These are phyloP conservation scores for Xylaria cubensis DNA, from an alignment of 495 filamentous ascomycete species.

Conservation along the genomic window DNA sequence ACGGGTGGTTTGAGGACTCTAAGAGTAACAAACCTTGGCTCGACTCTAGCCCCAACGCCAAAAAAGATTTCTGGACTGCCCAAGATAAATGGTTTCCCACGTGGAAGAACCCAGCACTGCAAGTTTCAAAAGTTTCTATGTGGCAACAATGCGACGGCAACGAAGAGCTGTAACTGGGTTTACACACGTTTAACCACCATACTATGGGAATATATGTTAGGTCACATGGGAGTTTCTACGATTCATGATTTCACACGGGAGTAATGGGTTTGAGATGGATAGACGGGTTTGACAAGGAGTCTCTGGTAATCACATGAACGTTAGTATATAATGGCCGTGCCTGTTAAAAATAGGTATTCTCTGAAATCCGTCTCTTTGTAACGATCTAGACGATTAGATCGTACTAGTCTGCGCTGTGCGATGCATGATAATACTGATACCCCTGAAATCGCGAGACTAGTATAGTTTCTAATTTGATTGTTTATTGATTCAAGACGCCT, in stretches of 20 bases:
- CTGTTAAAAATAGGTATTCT: not conserved
- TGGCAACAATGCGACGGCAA: slow-evolving; percentile 74
- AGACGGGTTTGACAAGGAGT: slow-evolving; percentile 19
- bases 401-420: not conserved
- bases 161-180: slow-evolving; percentile 48
- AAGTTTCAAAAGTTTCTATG: slow-evolving; percentile 77
- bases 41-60: slow-evolving; percentile 67
- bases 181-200: not conserved
- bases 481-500: not conserved
- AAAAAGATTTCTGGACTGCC: slow-evolving; percentile 76
- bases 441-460: not conserved
- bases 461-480: not conserved
- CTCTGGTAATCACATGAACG: slow-evolving; percentile 14
- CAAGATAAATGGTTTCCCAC: slow-evolving; percentile 74
- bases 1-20: slow-evolving; percentile 83
- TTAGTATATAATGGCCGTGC: slow-evolving; percentile 21
- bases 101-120: slow-evolving; percentile 74
- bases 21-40: slow-evolving; percentile 79
- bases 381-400: not conserved
- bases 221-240: slow-evolving; percentile 22
- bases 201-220: not conserved
- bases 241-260: slow-evolving; percentile 20
- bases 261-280: slow-evolving; percentile 15
- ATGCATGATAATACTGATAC: slow-evolving; percentile 20
- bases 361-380: not conserved